phyloP scores from a whole-genome alignment of 2,329 filamentous ascomycete species.

The Aspergillus luchuensis region DNA sequence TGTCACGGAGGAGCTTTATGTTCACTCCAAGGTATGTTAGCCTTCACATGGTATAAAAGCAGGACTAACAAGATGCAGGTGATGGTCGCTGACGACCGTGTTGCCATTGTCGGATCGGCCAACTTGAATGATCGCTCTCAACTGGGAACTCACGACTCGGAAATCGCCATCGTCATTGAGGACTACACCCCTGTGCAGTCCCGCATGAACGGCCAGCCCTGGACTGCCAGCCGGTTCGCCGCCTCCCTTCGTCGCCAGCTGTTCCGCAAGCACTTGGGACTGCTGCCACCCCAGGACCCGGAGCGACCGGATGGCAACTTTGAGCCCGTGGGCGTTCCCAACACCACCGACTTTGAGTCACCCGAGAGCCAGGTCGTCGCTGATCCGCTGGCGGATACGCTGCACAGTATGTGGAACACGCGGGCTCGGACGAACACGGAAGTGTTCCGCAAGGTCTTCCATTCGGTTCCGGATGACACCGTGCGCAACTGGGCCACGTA shows the following conservation, averaged over 20 bases:
- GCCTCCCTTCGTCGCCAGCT: slow-evolving; percentile 77
- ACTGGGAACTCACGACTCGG: slow-evolving; percentile 84
- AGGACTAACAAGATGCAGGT: slow-evolving; percentile 39
- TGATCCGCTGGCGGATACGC: slow-evolving; percentile 60
- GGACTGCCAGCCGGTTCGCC: slow-evolving; percentile 77
- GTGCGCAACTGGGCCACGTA: slow-evolving; percentile 64
- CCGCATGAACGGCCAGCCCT: slow-evolving; percentile 76
- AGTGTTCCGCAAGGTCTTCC: slow-evolving; percentile 63
- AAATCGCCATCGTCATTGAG: slow-evolving; percentile 86
- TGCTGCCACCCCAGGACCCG: slow-evolving; percentile 72
- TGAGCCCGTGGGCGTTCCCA: slow-evolving; percentile 59
- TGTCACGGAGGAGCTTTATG: slow-evolving; percentile 64
- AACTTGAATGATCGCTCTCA: slow-evolving; percentile 93
- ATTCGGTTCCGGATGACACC: slow-evolving; percentile 61
- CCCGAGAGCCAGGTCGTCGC: slow-evolving; percentile 54
- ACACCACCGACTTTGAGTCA: slow-evolving; percentile 56
- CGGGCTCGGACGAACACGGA: slow-evolving; percentile 62
- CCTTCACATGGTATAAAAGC: neutral
- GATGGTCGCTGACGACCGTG: slow-evolving; percentile 81
- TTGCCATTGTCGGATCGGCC: slow-evolving; percentile 81
- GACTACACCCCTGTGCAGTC: slow-evolving; percentile 72
- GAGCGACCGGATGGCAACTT: slow-evolving; percentile 61
- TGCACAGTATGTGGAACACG: slow-evolving; percentile 60
- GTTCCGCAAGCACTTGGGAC: slow-evolving; percentile 87
- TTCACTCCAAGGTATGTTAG: slow-evolving; percentile 55